Conservation (phyloP, 768 basidiomycete genomes). For the Tubosaeta sp. region DNA sequence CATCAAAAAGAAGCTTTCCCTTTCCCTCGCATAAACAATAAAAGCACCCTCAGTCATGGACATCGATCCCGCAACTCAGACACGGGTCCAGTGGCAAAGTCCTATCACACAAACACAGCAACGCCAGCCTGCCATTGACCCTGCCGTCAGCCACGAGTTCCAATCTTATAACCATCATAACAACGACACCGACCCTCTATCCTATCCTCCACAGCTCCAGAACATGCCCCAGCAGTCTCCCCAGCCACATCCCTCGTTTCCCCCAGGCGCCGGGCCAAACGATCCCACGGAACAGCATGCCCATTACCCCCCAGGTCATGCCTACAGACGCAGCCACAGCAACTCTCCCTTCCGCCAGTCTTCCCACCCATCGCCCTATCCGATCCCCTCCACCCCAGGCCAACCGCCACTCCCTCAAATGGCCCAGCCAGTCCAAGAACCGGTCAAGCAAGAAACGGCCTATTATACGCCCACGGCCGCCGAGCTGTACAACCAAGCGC, state of each 20-base stretch:
- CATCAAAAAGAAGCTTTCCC: conserved; percentile 32
- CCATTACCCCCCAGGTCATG: conserved; percentile 33
- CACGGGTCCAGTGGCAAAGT: conserved; percentile 34
- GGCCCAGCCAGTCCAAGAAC: conserved; percentile 21
- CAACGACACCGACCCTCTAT: conserved; percentile 19
- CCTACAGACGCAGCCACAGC: conserved; percentile 31
- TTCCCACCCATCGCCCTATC: conserved; percentile 37
- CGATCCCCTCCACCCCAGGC: conserved; percentile 32
- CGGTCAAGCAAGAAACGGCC: conserved; percentile 39
- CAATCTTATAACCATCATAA: conserved; percentile 29
- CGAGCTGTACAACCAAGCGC: conserved; percentile 50
- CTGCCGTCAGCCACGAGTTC: conserved; percentile 33
- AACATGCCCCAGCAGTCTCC: conserved; percentile 31
- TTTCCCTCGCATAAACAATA: conserved; percentile 37
- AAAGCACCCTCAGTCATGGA: conserved; percentile 33
- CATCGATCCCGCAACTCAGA: conserved; percentile 30
- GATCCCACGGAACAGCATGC: conserved; percentile 31
- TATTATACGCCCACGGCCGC: conserved; percentile 52
- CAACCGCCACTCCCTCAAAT: conserved; percentile 29
- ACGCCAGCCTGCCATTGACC: conserved; percentile 31
- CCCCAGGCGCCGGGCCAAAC: conserved; percentile 33
- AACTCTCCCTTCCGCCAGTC: conserved; percentile 36
- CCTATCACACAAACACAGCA: conserved; percentile 33
- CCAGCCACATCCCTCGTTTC: conserved; percentile 27
- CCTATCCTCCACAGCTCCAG: conserved; percentile 26